Base-by-base conservation (phyloP, 495 filamentous ascomycete genomes). In the Tuber aestivum region DNA sequence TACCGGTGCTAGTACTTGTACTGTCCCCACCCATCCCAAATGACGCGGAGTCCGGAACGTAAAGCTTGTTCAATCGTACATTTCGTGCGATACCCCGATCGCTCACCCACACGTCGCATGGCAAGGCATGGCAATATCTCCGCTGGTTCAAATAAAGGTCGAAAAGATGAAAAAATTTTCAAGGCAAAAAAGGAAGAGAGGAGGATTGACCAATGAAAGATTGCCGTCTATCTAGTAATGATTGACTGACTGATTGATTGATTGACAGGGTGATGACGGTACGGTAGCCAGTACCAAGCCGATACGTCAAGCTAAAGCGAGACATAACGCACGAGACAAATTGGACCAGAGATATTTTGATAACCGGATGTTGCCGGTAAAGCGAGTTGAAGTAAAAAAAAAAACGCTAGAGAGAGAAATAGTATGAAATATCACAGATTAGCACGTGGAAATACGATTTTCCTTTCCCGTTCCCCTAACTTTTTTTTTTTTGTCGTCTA, bases 391-490 rank as follows among this genome's bases (percentile, higher is more conserved):
- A 61, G 27, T 35, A 35, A 65, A 35, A 65, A 35, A 40, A 40
- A 40, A 40, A 40, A 7, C 2, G 38, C 2, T 2, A 40, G 38
- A 40, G 38, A 40, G 38, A 40, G 38, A 40, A 7, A 40, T 2
- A 35, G 56, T 65, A 65, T 8, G 14, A 61, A 32, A 35, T 61
- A 42, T 14, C 8, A 14, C 10, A 61, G n/a, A 61, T 65, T 65
- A 35, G 56, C 56, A 65, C 56, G 56, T 65, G 56, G 27, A 35
- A 65, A 5, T 12, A 35, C 27, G 56, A 35, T 65, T 65, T 65
- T 14, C 27, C 27, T 18, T 35, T 76, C 71, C 70, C 70, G 48
- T 77, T 72, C 69, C 71, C 41, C 74, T 56, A 74, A 73, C 40
- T 44, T 72, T 77, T 41, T 80, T 21, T 68, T 35, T 32, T 35